Base-by-base conservation (phyloP, 2,329 filamentous ascomycete genomes). In the Aspergillus niger region DNA sequence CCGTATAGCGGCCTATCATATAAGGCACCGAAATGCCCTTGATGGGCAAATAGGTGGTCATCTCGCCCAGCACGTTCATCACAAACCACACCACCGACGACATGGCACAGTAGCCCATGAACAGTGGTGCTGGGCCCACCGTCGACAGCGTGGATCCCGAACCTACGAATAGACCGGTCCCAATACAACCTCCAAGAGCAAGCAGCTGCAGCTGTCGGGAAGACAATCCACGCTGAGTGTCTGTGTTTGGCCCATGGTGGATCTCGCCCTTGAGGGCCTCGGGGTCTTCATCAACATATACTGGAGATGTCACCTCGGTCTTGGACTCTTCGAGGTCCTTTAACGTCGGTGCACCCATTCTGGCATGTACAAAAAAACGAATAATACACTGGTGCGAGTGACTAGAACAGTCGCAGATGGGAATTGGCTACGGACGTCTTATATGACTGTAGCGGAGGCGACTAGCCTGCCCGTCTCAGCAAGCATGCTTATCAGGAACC, bases 11-110 rank as follows among this genome's bases (percentile, higher is more conserved):
- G 15, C 76, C 78, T 58, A 81, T 82, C 53, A 85, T 80, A 63
- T 85, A 82, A 43, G 85, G 84, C 47, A 86, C 82, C 15, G 82
- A 81, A 48, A 83, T 80, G 36, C 82, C 77, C 7, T 66, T 78
- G 54, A 86, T 75, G 3, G 84, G 85, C 24, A 86, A 76, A 62
- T 83, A 85, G 6, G 83, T 80, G 56, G 80, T 81, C 82, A 87
- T 85, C 72, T 87, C 85, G 56, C 82, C 84, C 36, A 86, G 66
- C 22, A 71, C 68, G 55, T 78, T 77, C 72, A 80, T 79, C n/a
- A 79, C 69, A 49, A 72, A 71, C 65, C 70, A 79, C 3, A 79
- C 73, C n/a, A 78, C 66, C 30, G 70, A 67, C 6, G 72, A 72
- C 69, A 76, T 77, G 47, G 66, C 65, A n/a, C 72, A 63, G 60